A percentile compares a stretch with the other conserved stretches of the same genome.
Evolutionary conservation across 2,329 filamentous ascomycete species (phyloP).

Genomic region (Aspergillus versicolor): DNA sequence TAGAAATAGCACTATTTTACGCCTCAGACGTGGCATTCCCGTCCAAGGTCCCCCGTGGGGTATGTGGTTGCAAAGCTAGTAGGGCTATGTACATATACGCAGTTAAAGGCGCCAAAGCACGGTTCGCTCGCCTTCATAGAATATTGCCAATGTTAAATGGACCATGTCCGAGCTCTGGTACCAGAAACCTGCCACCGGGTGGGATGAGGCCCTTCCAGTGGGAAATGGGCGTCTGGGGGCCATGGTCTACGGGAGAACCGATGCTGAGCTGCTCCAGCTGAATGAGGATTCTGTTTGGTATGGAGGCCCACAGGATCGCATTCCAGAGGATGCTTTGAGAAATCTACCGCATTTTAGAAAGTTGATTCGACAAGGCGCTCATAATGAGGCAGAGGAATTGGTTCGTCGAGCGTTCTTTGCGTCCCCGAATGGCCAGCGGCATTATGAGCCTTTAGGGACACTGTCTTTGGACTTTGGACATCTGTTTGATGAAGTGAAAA

Average conservation of each 20-base stretch:
- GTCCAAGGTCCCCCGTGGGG: too few species aligned
- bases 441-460: conserved; percentile 49
- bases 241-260: conserved; percentile 48
- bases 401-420: conserved; percentile 45
- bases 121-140: too few species aligned
- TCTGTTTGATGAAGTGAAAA: conserved; percentile 20
- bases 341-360: conserved; percentile 42
- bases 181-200: conserved; percentile 26
- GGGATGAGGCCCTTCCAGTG: conserved; percentile 47
- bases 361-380: conserved; percentile 41
- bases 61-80: too few species aligned
- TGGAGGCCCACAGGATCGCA: conserved; percentile 46
- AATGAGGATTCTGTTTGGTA: conserved; percentile 53
- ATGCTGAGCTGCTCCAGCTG: conserved; percentile 46
- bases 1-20: too few species aligned
- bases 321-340: conserved; percentile 38
- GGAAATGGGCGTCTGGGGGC: conserved; percentile 50
- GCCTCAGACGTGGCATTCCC: too few species aligned
- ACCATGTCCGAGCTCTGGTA: conserved; percentile 33
- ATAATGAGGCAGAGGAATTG: conserved; percentile 44
- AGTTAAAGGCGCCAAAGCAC: background rate
- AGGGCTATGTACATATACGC: too few species aligned
- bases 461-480: conserved; percentile 45
- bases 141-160: background rate
- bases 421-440: conserved; percentile 46